phyloP scores from a whole-genome alignment of 1,284 basidiomycete genomes.

The Rhodotorula sp. region DNA sequence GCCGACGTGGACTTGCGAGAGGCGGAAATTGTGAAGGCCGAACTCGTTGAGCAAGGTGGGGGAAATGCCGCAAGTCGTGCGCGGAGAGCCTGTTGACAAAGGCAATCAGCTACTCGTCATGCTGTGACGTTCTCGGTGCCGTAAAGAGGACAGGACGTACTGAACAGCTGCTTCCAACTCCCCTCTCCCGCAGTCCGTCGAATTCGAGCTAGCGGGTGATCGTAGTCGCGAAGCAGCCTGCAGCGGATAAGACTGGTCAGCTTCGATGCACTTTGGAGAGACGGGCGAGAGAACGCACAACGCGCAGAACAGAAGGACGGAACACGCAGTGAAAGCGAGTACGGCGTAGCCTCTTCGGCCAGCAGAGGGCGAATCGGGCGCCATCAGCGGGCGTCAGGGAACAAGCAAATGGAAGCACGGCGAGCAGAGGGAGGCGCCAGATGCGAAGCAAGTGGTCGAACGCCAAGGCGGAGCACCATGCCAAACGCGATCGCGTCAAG shows the following conservation, averaged over 20 bases:
- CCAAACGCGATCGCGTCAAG: background rate
- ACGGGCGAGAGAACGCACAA: background rate
- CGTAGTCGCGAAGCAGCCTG: background rate
- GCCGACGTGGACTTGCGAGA: constrained; percentile 17
- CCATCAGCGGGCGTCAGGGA: background rate
- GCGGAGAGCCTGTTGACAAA: background rate
- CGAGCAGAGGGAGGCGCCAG: background rate
- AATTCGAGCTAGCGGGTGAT: background rate
- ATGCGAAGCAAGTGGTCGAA: background rate
- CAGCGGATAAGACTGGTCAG: too few relatives aligned
- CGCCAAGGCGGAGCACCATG: background rate
- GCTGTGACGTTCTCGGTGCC: too few relatives aligned
- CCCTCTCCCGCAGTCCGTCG: background rate
- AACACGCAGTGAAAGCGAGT: background rate
- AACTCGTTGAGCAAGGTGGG: background rate
- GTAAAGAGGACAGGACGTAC: background rate
- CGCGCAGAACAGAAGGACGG: background rate
- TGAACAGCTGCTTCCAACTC: background rate
- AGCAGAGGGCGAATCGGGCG: background rate
- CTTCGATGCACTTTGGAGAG: too few relatives aligned
- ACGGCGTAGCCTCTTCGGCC: background rate
- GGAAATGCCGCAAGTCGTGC: background rate
- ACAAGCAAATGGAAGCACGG: too few relatives aligned
- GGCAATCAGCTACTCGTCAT: background rate
- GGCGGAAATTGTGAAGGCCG: constrained; percentile 14